Evolutionary conservation across 352 stramenopile species (phyloP), one percentile per base, ranked within the genome.

Genomic region (Phytophthora kernoviae): DNA sequence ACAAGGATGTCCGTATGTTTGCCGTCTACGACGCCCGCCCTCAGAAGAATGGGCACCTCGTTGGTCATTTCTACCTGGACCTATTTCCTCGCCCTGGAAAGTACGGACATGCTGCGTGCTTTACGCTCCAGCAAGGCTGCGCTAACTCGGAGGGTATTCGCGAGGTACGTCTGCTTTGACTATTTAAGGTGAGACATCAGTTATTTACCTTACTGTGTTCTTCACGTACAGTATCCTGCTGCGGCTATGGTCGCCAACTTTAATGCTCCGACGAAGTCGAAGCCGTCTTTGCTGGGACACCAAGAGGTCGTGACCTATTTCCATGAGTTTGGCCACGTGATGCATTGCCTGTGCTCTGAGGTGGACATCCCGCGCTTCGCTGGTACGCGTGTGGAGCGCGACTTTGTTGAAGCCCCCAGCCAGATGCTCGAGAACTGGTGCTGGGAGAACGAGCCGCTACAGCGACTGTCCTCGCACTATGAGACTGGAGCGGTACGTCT

Each of bases 351-450:
- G 47, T 97, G 88, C 63, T 90, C 79, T 9, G 85, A 96, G 64
- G 68, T 86, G 41, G 62, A 85, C 52, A 87, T 96, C 65, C 68
- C 89, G 37, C 75, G 78, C 51, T 89, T 92, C 66, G 75, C 79
- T n/a, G 81, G 88, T 52, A 84, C 87, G 45, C 73, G 87, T 43
- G 79, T 94, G 24, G 84, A 93, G 70, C 78, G 82, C 40, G 90
- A 97, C 59, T 96, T 97, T 43, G 87, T 96, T 18, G 88, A 97
- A 70, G 88, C 90, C n/a, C 90, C 90, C 33, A 93, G 77, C 54
- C 90, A 97, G 62, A 96, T 97, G 86, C 79, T 96, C 15, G 90
- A 96, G 60, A 96, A 96, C 71, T 97, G 88, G 88, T 91, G 77
- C 60, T 97, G 90, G 88, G 80, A 96, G 67, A 91, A 93, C 68